Conservation (phyloP, 2,329 filamentous ascomycete genomes). For the Paramyrothecium roridum region DNA sequence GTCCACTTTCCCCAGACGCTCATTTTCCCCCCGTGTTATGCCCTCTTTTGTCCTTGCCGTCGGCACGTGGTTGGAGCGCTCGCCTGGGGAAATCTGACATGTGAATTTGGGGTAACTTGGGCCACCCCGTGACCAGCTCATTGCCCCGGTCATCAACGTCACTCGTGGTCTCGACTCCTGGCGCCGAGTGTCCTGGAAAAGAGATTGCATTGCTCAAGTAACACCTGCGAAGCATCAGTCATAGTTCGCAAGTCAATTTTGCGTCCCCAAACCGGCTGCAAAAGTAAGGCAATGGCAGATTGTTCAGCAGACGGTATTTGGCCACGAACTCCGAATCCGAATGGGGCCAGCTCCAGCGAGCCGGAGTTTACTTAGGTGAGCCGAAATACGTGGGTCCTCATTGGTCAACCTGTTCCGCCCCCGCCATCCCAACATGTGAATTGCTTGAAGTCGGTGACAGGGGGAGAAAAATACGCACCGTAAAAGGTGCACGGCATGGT, state of each 20-base stretch:
- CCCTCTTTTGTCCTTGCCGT: neutral
- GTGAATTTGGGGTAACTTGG: neutral
- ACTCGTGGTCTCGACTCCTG: neutral
- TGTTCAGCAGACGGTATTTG: too few species aligned
- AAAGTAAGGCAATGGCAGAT: too few species aligned
- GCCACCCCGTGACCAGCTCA: neutral
- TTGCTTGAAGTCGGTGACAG: neutral
- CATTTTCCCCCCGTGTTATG: neutral
- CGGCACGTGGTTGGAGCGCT: neutral
- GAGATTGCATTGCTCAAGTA: too few species aligned
- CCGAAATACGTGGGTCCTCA: neutral
- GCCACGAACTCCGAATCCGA: too few species aligned
- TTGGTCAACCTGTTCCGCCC: neutral
- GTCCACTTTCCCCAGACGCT: neutral
- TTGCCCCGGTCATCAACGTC: neutral
- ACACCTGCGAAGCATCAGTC: too few species aligned
- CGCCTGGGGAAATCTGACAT: neutral
- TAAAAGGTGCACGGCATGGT: too few species aligned
- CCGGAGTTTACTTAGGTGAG: neutral
- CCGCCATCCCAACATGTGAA: neutral
- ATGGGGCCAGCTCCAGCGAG: too few species aligned
- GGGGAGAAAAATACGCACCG: too few species aligned
- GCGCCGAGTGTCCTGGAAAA: neutral
- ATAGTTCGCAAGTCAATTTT: too few species aligned
- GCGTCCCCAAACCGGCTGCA: too few species aligned